Percentiles rank a stretch among this genome's conserved stretches.
These are phyloP conservation scores for Malania oleifera DNA, from an alignment of 164 flowering plant species.

Conservation along the genomic window DNA sequence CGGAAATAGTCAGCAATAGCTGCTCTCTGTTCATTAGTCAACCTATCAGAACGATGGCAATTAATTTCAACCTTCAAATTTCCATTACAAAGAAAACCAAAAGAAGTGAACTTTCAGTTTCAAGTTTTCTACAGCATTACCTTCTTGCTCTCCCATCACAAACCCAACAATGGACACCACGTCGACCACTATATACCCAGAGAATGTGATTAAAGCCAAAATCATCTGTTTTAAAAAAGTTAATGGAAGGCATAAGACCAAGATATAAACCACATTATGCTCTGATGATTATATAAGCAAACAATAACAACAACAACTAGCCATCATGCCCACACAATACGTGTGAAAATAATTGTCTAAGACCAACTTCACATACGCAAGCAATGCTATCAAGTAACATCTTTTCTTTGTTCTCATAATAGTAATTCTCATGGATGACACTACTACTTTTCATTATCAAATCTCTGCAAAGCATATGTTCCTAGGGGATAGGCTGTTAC, in stretches of 20 bases:
- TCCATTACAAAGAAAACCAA: background rate
- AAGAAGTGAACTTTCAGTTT: constrained; percentile 1
- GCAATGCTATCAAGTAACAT: no score
- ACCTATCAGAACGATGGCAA: constrained; percentile 32
- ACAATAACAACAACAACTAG: no score
- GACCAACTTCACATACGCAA: no score
- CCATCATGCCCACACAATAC: no score
- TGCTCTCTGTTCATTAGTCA: constrained; percentile 83
- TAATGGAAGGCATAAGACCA: background rate
- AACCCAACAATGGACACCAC: constrained; percentile 99
- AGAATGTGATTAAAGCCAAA: constrained; percentile 92
- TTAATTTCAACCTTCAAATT: background rate
- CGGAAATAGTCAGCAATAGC: constrained; percentile 84
- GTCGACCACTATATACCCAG: constrained; percentile 98
- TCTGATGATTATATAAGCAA: background rate
- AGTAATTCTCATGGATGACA: no score
- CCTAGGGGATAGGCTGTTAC: no score
- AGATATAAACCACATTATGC: background rate
- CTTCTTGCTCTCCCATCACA: constrained; percentile 96
- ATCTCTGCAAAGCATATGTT: no score
- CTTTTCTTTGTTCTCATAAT: no score
- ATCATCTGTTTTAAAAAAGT: constrained; percentile 57
- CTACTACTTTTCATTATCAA: no score
- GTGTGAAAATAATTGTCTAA: no score
- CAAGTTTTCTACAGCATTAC: constrained; percentile 27